phyloP scores from a whole-genome alignment of 1,284 basidiomycete genomes.

The Rhizopogon hawkerae region DNA sequence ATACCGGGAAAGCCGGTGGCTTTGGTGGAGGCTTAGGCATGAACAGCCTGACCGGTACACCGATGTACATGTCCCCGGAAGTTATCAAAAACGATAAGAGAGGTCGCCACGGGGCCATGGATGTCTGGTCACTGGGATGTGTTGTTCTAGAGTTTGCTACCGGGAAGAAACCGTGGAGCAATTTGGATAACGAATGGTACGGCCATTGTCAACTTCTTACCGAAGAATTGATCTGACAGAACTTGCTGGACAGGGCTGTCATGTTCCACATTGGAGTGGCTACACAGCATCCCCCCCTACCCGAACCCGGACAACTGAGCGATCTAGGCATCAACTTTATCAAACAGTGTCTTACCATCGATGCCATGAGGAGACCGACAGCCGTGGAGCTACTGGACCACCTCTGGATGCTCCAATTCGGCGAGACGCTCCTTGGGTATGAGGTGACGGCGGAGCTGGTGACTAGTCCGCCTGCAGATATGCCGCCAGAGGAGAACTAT shows the following conservation, averaged over 20 bases:
- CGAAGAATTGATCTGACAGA: slow-evolving; percentile 8
- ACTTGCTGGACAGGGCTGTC: slow-evolving; percentile 64
- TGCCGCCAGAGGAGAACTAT: slow-evolving; percentile 40
- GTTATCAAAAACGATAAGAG: slow-evolving; percentile 90
- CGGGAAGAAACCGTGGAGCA: slow-evolving; percentile 96
- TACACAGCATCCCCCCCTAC: slow-evolving; percentile 92
- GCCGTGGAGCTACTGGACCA: slow-evolving; percentile 84
- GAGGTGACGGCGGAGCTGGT: slow-evolving; percentile 57
- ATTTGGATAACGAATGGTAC: slow-evolving; percentile 97
- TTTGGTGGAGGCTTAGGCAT: slow-evolving; percentile 40
- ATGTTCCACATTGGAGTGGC: slow-evolving; percentile 99
- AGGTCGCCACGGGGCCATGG: slow-evolving; percentile 92
- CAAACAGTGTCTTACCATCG: slow-evolving; percentile 84
- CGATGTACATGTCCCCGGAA: slow-evolving; percentile 99
- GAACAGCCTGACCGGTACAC: slow-evolving; percentile 91
- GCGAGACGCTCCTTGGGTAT: slow-evolving; percentile 57
- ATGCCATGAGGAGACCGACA: slow-evolving; percentile 77
- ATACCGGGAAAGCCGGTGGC: slow-evolving; percentile 23
- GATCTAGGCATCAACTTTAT: slow-evolving; percentile 92
- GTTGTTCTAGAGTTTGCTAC: slow-evolving; percentile 96
- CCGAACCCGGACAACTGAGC: slow-evolving; percentile 85
- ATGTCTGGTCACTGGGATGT: slow-evolving; percentile 96
- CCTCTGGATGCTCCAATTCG: slow-evolving; percentile 83
- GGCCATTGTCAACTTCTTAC: slow-evolving; percentile 20
- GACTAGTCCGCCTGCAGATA: slow-evolving; percentile 39